These are phyloP conservation scores for Aspergillus udagawae DNA, from an alignment of 2,329 filamentous ascomycete genomes.

Conservation along the genomic window DNA sequence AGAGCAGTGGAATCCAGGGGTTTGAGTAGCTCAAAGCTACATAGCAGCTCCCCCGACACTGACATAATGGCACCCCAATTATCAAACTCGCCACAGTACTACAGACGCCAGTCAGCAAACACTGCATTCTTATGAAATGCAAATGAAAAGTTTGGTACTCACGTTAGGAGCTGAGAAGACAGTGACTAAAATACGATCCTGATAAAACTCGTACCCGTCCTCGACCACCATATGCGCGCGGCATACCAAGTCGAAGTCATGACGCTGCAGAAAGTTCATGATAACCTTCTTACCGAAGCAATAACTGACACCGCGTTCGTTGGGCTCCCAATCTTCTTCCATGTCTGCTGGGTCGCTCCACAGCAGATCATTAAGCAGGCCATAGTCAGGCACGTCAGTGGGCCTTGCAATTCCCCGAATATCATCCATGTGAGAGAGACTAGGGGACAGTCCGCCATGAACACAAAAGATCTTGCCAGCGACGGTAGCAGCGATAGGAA, in stretches of 20 bases:
- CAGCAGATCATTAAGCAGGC: slow-evolving; percentile 86
- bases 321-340: slow-evolving; percentile 97
- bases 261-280: slow-evolving; percentile 86
- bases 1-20: slow-evolving; percentile 91
- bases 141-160: slow-evolving; percentile 41
- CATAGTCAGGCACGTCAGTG: slow-evolving; percentile 96
- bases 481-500: slow-evolving; percentile 94
- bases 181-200: slow-evolving; percentile 87
- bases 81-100: slow-evolving; percentile 99
- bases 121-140: neutral
- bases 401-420: slow-evolving; percentile 93
- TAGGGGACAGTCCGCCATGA: slow-evolving; percentile 89
- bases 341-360: slow-evolving; percentile 99
- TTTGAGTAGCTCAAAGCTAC: slow-evolving; percentile 95
- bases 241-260: slow-evolving; percentile 97
- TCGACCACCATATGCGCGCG: slow-evolving; percentile 99
- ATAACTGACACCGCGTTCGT: slow-evolving; percentile 94
- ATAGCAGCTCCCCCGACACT: slow-evolving; percentile 86
- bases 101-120: slow-evolving; percentile 20
- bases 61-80: slow-evolving; percentile 99
- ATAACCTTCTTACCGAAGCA: slow-evolving; percentile 99
- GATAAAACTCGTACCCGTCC: slow-evolving; percentile 98
- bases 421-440: slow-evolving; percentile 94
- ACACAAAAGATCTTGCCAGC: slow-evolving; percentile 98
- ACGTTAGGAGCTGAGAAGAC: slow-evolving; percentile 98